These are phyloP conservation scores for Omphalea diandra DNA, from an alignment of 441 rosid genomes.

Conservation along the genomic window DNA sequence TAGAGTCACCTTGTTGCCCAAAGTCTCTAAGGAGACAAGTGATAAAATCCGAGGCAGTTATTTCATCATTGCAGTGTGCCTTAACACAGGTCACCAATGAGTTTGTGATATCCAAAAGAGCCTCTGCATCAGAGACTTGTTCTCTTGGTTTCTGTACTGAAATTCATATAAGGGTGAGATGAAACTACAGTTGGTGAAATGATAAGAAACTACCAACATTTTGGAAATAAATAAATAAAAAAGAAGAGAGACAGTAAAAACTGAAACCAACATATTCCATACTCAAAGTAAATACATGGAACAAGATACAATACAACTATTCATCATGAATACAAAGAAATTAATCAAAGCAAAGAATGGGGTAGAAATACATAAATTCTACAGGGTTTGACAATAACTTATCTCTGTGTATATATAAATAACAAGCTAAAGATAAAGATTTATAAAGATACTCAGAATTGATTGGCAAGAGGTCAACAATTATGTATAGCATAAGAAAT, in stretches of 20 bases:
- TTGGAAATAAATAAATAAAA: no score
- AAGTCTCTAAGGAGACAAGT: constrained; percentile 45
- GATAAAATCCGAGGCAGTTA: constrained; percentile 58
- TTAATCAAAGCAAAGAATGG: not conserved
- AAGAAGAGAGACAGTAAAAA: no score
- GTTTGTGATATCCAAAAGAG: constrained; percentile 52
- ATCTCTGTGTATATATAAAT: no score
- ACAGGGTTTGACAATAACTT: not conserved
- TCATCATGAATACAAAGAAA: not conserved
- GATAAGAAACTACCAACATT: not conserved
- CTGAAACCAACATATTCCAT: not conserved
- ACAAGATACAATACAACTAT: not conserved
- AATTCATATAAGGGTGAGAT: not conserved
- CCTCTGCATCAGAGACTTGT: constrained; percentile 81
- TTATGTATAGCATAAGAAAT: not conserved
- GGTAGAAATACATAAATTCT: not conserved
- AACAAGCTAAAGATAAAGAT: no score
- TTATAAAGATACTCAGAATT: no score
- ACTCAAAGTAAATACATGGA: not conserved
- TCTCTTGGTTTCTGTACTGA: constrained; percentile 73
- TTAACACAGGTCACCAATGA: constrained; percentile 48
- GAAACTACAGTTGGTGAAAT: not conserved
- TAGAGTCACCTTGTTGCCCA: constrained; percentile 29
- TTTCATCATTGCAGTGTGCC: constrained; percentile 51
- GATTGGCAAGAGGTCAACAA: no score